These are phyloP conservation scores for Wickerhamiella siamensis DNA, from an alignment of 805 yeast species.

Conservation along the genomic window DNA sequence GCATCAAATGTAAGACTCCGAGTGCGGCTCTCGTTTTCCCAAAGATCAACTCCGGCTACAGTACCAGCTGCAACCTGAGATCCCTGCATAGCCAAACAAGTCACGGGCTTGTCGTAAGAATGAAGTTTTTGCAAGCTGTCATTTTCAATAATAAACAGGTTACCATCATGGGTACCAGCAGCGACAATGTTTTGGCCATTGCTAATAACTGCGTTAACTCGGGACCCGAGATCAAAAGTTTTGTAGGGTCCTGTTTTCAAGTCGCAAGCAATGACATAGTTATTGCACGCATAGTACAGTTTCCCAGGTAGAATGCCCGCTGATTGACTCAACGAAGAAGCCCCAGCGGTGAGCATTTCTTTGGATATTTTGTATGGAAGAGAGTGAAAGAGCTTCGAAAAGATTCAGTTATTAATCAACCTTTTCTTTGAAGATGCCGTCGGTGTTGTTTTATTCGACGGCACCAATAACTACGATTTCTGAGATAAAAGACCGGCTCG, in stretches of 20 bases:
- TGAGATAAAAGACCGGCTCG: constrained; percentile 53
- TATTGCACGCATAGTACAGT: constrained; percentile 5
- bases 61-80: constrained; percentile 43
- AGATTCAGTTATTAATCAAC: neutral
- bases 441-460: constrained; percentile 6
- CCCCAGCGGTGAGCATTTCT: constrained; percentile 10
- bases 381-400: neutral
- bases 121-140: constrained; percentile 42
- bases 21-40: constrained; percentile 36
- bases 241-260: constrained; percentile 1
- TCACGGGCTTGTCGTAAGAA: constrained; percentile 36
- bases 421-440: constrained; percentile 2
- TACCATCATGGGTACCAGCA: constrained; percentile 40
- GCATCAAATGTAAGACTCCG: constrained; percentile 7
- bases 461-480: constrained; percentile 35
- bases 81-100: constrained; percentile 47
- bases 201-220: constrained; percentile 49
- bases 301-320: constrained; percentile 2
- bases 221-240: constrained; percentile 28
- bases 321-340: constrained; percentile 7
- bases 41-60: constrained; percentile 46
- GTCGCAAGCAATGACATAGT: constrained; percentile 3
- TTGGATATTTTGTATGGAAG: no score
- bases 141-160: constrained; percentile 27
- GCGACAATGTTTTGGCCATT: constrained; percentile 44